Conservation (phyloP, 1,284 basidiomycete genomes). For the Ganoderma lingzhi region DNA sequence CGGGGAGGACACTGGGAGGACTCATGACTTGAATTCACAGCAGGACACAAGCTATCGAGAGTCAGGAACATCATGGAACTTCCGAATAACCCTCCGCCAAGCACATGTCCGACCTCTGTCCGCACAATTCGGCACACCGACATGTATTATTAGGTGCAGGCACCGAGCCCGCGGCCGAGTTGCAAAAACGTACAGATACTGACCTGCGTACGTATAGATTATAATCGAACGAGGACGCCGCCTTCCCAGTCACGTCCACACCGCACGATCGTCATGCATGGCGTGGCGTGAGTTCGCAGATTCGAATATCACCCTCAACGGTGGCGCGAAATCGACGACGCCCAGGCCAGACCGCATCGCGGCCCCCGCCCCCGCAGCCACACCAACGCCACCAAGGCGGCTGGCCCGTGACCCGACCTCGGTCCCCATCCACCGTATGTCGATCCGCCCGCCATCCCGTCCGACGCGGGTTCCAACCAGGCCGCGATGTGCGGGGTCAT, state of each 20-base stretch:
- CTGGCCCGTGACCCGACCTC: too few relatives aligned
- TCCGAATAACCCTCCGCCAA: not conserved
- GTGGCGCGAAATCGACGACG: too few relatives aligned
- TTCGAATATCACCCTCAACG: not conserved
- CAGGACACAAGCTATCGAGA: not conserved
- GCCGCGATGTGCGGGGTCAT: not conserved
- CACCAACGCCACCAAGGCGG: not conserved
- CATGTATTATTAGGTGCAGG: not conserved
- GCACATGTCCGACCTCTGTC: not conserved
- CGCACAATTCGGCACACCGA: not conserved
- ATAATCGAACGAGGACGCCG: not conserved
- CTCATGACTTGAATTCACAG: not conserved
- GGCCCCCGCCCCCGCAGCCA: not conserved
- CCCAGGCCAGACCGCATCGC: not conserved
- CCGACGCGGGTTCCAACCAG: too few relatives aligned
- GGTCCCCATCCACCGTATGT: too few relatives aligned
- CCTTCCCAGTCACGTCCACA: not conserved
- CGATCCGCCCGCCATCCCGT: too few relatives aligned
- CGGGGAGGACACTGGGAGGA: not conserved
- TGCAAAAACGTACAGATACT: too few relatives aligned
- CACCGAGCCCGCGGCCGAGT: conserved; percentile 1
- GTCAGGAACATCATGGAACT: not conserved
- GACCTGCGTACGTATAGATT: not conserved
- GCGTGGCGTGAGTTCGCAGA: not conserved
- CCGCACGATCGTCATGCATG: not conserved